Evolutionary conservation across 2,329 filamentous ascomycete genomes (phyloP).

Genomic region (Xylaria sp.): DNA sequence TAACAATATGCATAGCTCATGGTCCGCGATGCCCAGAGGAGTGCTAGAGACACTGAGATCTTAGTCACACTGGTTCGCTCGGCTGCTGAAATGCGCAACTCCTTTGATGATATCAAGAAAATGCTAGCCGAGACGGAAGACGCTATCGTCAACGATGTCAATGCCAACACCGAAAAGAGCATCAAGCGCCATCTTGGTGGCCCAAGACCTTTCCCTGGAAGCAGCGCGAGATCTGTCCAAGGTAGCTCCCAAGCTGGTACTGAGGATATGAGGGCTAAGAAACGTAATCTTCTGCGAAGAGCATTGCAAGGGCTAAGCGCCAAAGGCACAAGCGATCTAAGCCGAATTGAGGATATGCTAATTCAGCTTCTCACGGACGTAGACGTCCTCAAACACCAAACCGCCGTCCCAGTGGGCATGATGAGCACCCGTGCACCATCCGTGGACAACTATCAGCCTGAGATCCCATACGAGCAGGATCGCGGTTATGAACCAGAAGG

Average conservation of each 20-base stretch:
- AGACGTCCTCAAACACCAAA: constrained; percentile 75
- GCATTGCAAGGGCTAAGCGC: constrained; percentile 90
- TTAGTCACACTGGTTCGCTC: constrained; percentile 91
- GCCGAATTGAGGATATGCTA: constrained; percentile 89
- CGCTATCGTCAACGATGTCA: constrained; percentile 83
- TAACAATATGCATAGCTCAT: constrained; percentile 69
- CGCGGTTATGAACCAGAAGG: constrained; percentile 85
- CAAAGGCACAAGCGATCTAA: constrained; percentile 86
- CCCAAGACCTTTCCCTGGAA: constrained; percentile 79
- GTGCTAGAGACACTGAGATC: constrained; percentile 95
- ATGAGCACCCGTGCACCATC: constrained; percentile 63
- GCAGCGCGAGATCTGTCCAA: constrained; percentile 64
- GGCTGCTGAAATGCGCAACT: constrained; percentile 95
- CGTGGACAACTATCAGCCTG: constrained; percentile 70
- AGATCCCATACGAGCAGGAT: constrained; percentile 69
- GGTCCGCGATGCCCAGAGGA: constrained; percentile 94
- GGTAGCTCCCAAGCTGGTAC: constrained; percentile 61
- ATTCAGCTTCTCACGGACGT: constrained; percentile 92
- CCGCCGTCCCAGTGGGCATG: constrained; percentile 45
- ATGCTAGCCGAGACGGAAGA: constrained; percentile 90
- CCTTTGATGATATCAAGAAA: constrained; percentile 93
- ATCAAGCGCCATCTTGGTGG: constrained; percentile 83
- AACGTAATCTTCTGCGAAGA: constrained; percentile 90
- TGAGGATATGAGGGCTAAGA: constrained; percentile 72
- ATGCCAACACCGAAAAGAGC: constrained; percentile 85